Conservation (phyloP, 2,329 filamentous ascomycete species). For the Macrophomina tecta region DNA sequence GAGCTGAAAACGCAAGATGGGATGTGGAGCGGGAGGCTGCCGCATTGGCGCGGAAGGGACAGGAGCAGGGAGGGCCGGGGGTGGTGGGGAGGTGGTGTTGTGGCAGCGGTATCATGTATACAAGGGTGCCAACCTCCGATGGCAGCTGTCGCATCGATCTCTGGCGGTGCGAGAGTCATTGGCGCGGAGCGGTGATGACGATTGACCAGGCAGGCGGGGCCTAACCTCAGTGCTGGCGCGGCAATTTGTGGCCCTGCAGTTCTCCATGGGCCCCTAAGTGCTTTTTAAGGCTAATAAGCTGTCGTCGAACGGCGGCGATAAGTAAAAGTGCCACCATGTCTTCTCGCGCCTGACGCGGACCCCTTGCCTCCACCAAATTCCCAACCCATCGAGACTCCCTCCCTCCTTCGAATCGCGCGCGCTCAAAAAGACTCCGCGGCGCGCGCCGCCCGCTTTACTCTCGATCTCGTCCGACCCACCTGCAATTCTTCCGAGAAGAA, state of each 20-base stretch:
- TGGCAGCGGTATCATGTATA: conserved; percentile 12
- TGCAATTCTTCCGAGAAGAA: conserved; percentile 6
- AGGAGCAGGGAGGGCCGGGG: neutral
- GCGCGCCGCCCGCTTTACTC: conserved; percentile 24
- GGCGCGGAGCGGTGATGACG: conserved; percentile 13
- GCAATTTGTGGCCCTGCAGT: conserved; percentile 19
- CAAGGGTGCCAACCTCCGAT: conserved; percentile 2
- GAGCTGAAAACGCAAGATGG: neutral
- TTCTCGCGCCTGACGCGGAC: conserved; percentile 23
- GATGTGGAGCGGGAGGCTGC: neutral
- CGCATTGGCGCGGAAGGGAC: neutral
- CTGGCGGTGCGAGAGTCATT: conserved; percentile 23
- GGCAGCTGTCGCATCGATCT: conserved; percentile 15
- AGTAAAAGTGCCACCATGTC: conserved; percentile 23
- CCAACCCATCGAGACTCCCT: neutral
- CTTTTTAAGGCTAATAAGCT: conserved; percentile 2
- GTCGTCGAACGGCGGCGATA: conserved; percentile 2
- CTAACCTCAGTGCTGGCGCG: conserved; percentile 15
- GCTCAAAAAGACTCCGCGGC: conserved; percentile 20
- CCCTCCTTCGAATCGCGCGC: conserved; percentile 11
- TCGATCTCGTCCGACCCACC: neutral
- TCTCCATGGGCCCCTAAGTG: conserved; percentile 16
- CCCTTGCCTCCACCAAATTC: conserved; percentile 23
- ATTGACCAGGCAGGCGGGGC: conserved; percentile 14
- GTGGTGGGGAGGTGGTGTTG: conserved; percentile 1